Percentiles rank a stretch among this genome's conserved stretches.
Evolutionary conservation across 148 eudicot species (phyloP).

Genomic region (Suaeda aralocaspica): DNA sequence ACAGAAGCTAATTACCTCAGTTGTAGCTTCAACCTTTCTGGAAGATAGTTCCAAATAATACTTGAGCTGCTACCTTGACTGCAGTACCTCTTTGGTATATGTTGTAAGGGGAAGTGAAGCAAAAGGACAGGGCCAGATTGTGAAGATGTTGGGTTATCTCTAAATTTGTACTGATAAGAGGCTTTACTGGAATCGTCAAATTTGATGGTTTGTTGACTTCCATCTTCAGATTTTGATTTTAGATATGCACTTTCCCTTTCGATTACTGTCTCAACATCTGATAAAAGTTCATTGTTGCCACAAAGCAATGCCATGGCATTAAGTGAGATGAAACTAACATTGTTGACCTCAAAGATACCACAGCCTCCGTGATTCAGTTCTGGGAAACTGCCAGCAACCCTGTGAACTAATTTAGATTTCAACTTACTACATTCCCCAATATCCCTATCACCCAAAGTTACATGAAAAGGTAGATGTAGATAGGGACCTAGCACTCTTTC

Average conservation of each 20-base stretch:
- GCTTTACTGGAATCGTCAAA: neutral
- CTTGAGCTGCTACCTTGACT: conserved; percentile 8
- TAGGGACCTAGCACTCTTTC: conserved; percentile 19
- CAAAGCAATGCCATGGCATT: conserved; percentile 22
- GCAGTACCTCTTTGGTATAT: conserved; percentile 5
- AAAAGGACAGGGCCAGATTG: conserved; percentile 25
- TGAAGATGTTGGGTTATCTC: conserved; percentile 12
- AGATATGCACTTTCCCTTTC: conserved; percentile 20
- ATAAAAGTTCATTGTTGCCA: conserved; percentile 20
- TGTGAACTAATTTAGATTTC: conserved; percentile 2
- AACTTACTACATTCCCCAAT: conserved; percentile 21
- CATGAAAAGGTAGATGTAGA: conserved; percentile 22
- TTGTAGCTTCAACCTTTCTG: conserved; percentile 10
- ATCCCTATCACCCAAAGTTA: conserved; percentile 20
- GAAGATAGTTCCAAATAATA: conserved; percentile 7
- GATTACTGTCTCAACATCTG: conserved; percentile 18
- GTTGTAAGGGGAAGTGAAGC: conserved; percentile 22
- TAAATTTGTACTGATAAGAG: conserved; percentile 11
- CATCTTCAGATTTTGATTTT: conserved; percentile 5
- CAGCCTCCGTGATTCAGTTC: conserved; percentile 20
- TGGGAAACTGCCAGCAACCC: conserved; percentile 14
- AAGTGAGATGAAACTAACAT: conserved; percentile 19
- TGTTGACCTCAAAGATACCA: conserved; percentile 21
- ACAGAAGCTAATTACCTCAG: conserved; percentile 10
- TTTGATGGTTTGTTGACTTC: neutral